A percentile compares a stretch with the other conserved stretches of the same genome.
Evolutionary conservation across 2,329 filamentous ascomycete species (phyloP).

Genomic region (Scytalidium sp.): DNA sequence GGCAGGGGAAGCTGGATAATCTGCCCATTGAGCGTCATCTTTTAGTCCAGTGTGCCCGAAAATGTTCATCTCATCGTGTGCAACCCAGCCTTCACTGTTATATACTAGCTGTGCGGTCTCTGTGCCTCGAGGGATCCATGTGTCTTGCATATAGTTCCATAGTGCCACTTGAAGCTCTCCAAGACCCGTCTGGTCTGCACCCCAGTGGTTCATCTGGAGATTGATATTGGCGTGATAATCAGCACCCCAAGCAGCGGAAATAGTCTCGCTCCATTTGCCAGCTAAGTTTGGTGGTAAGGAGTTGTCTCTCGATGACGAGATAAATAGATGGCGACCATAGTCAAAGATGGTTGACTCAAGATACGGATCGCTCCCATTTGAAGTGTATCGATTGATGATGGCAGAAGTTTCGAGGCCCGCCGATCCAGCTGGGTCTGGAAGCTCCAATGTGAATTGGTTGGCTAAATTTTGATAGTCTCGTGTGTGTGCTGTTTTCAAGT

Average conservation of each 20-base stretch:
- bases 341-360: constrained; percentile 52
- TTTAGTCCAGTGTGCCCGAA: constrained; percentile 55
- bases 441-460: constrained; percentile 36
- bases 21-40: constrained; percentile 37
- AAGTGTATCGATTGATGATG: constrained; percentile 30
- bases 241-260: constrained; percentile 45
- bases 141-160: constrained; percentile 52
- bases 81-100: constrained; percentile 50
- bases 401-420: constrained; percentile 34
- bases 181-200: constrained; percentile 49
- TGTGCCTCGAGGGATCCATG: constrained; percentile 49
- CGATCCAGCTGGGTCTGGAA: constrained; percentile 43
- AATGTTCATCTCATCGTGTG: constrained; percentile 56
- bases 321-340: constrained; percentile 51
- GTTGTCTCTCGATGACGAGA: constrained; percentile 48
- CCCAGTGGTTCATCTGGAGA: constrained; percentile 61
- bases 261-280: constrained; percentile 49
- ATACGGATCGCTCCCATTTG: constrained; percentile 43
- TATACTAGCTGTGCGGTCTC: constrained; percentile 54
- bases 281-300: constrained; percentile 55
- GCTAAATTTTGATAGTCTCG: constrained; percentile 39
- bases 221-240: constrained; percentile 61
- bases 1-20: constrained; percentile 43
- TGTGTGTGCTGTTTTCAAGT: constrained; percentile 33
- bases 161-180: constrained; percentile 41